Conservation (phyloP, 352 stramenopile species). For the Globisporangium canariense region DNA sequence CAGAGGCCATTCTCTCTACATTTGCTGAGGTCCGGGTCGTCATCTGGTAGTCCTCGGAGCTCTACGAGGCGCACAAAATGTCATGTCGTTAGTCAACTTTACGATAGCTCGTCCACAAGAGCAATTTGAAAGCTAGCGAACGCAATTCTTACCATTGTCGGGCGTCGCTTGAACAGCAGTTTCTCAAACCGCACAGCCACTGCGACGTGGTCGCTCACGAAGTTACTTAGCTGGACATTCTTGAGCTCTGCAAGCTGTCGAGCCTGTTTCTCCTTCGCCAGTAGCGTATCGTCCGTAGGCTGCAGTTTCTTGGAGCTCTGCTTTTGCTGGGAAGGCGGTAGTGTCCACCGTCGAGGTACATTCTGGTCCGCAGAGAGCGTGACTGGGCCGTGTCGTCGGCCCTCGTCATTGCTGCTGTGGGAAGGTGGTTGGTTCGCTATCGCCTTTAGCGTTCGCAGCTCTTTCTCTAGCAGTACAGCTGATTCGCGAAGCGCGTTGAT, state of each 20-base stretch:
- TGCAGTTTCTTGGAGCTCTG: too few relatives aligned
- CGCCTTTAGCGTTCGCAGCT: not conserved
- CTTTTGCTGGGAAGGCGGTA: not conserved
- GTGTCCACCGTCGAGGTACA: not conserved
- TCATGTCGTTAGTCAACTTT: too few relatives aligned
- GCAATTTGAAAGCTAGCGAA: not conserved
- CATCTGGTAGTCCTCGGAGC: too few relatives aligned
- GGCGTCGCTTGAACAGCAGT: conserved; percentile 18
- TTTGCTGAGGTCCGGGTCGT: not conserved
- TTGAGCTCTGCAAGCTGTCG: conserved; percentile 11
- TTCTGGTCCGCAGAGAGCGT: conserved; percentile 5
- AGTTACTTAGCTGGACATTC: conserved; percentile 21
- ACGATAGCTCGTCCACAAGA: too few relatives aligned
- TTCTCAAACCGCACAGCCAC: conserved; percentile 23
- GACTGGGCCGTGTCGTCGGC: not conserved
- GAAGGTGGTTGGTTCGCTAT: not conserved
- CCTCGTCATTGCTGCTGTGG: not conserved
- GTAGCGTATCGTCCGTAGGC: not conserved
- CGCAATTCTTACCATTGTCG: conserved; percentile 14
- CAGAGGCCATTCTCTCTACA: not conserved
- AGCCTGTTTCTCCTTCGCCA: not conserved
- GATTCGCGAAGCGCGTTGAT: conserved; percentile 4
- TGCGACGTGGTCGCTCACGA: conserved; percentile 27
- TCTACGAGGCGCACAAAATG: too few relatives aligned
- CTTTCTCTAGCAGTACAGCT: conserved; percentile 1